Evolutionary conservation across 192 early-diverging fungal species (phyloP), one percentile per base, ranked within the genome.

Genomic region (Podila clonocystis): DNA sequence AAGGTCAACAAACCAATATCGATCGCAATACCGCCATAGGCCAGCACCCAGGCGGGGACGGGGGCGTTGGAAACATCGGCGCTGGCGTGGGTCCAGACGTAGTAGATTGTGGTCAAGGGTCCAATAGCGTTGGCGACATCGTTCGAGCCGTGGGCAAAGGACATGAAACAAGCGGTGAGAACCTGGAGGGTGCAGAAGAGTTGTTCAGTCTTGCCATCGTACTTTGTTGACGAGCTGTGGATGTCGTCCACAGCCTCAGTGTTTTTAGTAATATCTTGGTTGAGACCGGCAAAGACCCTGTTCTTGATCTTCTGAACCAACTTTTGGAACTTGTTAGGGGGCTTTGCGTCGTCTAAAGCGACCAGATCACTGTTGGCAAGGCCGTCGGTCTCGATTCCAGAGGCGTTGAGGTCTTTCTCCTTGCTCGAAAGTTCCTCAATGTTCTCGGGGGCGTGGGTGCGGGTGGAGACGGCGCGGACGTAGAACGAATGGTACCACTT

Each of bases 51-150:
- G n/a, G 85, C 72, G 20, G 91, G 92, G 1, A 94, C 87, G 8
- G 88, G 84, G 52, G 70, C 62, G 9, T 20, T 84, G n/a, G 65
- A 52, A 30, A 79, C 58, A 22, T 89, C 85, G 17, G 89, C 89
- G 13, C 50, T 50, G 28, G 61, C 75, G 28, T 68, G 20, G 52
- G 80, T 61, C 93, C 94, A 96, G 69, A 93, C 86, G 58, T 85
- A 82, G 71, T 87, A 94, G 48, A 95, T 93, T 28, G 92, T 84
- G 0, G 95, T 83, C 49, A 95, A 72, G 15, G 95, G 95, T 24
- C 95, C 95, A 61, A 94, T 90, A 33, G 95, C 95, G 74, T 96
- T 96, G 68, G 94, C 89, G 22, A 96, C 94, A 84, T 96, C 95
- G 85, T 96, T 96, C 65, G 91, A 91, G 29, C 95, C 95, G 87